These are phyloP conservation scores for Calonectria pauciramosa DNA, from an alignment of 2,329 filamentous ascomycete species.

Conservation along the genomic window DNA sequence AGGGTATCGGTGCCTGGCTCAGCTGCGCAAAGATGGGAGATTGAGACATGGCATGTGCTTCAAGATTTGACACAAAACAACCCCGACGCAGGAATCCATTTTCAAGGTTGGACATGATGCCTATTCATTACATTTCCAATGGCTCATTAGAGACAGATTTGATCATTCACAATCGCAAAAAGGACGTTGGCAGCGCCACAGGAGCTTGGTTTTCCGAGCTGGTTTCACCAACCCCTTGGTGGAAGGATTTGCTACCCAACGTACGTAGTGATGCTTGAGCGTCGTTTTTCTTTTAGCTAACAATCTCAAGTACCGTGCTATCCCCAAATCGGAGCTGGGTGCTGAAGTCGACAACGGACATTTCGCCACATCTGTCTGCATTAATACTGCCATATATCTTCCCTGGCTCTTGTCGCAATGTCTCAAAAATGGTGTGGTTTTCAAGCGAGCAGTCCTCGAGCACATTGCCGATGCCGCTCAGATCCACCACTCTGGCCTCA, in stretches of 20 bases:
- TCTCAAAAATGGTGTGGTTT: constrained; percentile 75
- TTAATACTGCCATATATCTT: constrained; percentile 90
- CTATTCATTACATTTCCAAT: not conserved
- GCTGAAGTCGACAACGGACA: constrained; percentile 20
- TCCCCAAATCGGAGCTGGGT: constrained; percentile 5
- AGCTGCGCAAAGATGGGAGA: constrained; percentile 18
- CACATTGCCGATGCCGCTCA: constrained; percentile 78
- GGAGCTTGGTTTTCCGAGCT: constrained; percentile 27
- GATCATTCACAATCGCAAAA: constrained; percentile 24
- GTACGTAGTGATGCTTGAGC: not conserved
- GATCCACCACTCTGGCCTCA: constrained; percentile 62
- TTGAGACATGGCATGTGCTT: constrained; percentile 14
- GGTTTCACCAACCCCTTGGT: constrained; percentile 22
- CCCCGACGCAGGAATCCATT: constrained; percentile 21
- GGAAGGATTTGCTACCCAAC: constrained; percentile 16
- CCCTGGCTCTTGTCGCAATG: constrained; percentile 87
- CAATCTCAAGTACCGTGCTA: constrained; percentile 11
- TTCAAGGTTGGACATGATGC: not conserved
- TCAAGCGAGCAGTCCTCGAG: constrained; percentile 72
- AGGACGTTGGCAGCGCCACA: constrained; percentile 22
- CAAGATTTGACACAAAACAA: constrained; percentile 4
- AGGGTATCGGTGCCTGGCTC: constrained; percentile 15
- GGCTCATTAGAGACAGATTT: not conserved
- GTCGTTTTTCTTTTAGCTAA: not conserved
- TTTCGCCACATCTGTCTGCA: constrained; percentile 84